Conservation (phyloP, 139 green algal genomes). For the Penium margaritaceum region DNA sequence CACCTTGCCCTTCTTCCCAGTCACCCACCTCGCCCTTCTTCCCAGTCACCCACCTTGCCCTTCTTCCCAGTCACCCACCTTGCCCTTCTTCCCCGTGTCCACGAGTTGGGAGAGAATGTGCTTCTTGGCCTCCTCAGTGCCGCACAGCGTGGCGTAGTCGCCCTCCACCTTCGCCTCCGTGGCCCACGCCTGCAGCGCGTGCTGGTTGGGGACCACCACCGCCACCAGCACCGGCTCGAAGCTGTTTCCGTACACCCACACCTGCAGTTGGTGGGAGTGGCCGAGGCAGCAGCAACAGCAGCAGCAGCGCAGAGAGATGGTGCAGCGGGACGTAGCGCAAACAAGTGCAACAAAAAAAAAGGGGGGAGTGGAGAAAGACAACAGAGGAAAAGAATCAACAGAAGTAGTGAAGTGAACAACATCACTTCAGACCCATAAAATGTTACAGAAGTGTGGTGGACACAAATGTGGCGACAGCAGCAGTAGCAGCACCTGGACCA, state of each 20-base stretch:
- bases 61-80: slow-evolving; percentile 68
- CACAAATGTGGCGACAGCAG: too few relatives aligned
- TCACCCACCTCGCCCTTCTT: not conserved
- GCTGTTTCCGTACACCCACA: slow-evolving; percentile 90
- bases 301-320: not conserved
- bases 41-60: too few relatives aligned
- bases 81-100: slow-evolving; percentile 66
- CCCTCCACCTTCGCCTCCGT: slow-evolving; percentile 26
- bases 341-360: not conserved
- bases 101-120: slow-evolving; percentile 53
- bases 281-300: not conserved
- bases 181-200: slow-evolving; percentile 60
- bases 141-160: slow-evolving; percentile 12
- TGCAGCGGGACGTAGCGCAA: not conserved
- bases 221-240: slow-evolving; percentile 79
- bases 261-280: slow-evolving; percentile 23
- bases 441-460: too few relatives aligned
- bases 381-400: too few relatives aligned
- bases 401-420: too few relatives aligned
- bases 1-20: slow-evolving; percentile 61
- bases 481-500: too few relatives aligned
- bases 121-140: slow-evolving; percentile 45
- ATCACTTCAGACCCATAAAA: too few relatives aligned
- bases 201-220: slow-evolving; percentile 71
- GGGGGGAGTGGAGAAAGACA: too few relatives aligned